Percentiles rank a stretch among this genome's conserved stretches.
Conservation (phyloP, 768 basidiomycete genomes). For the Auricularia auricula-judae region DNA sequence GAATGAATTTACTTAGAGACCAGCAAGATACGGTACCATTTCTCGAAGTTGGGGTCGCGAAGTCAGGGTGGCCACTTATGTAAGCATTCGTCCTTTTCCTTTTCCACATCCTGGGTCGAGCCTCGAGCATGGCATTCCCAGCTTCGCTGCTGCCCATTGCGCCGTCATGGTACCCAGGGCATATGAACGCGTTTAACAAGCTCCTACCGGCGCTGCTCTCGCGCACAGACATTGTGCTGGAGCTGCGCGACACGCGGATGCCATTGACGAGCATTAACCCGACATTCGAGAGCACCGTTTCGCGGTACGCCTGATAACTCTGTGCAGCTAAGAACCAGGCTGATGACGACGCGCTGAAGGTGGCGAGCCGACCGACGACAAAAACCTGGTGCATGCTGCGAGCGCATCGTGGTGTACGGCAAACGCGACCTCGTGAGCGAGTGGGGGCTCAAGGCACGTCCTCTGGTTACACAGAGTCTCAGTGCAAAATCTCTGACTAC, state of each 20-base stretch:
- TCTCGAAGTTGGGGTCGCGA: too few species aligned
- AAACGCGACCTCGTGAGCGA: conserved; percentile 86
- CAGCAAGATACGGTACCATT: too few species aligned
- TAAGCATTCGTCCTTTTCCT: not conserved
- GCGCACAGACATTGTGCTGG: conserved; percentile 84
- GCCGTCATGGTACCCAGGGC: conserved; percentile 92
- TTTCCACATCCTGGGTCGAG: too few species aligned
- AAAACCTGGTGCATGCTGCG: conserved; percentile 33
- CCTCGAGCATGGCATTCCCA: not conserved
- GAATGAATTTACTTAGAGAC: too few species aligned
- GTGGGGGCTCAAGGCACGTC: conserved; percentile 75
- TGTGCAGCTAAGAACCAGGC: not conserved
- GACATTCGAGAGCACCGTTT: conserved; percentile 53
- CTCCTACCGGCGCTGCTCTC: conserved; percentile 66
- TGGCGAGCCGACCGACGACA: conserved; percentile 7
- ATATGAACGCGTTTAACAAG: conserved; percentile 83
- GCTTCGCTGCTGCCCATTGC: conserved; percentile 41
- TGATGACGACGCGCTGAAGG: not conserved
- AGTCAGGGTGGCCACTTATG: too few species aligned
- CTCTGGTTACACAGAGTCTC: too few species aligned
- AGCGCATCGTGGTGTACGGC: conserved; percentile 84
- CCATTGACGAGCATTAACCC: conserved; percentile 92
- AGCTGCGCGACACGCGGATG: conserved; percentile 85
- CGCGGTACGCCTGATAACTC: conserved; percentile 1
- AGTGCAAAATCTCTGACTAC: not conserved